Percentiles rank a stretch among this genome's conserved stretches.
These are phyloP conservation scores for Annulohypoxylon stygium DNA, from an alignment of 495 filamentous ascomycete genomes.

Conservation along the genomic window DNA sequence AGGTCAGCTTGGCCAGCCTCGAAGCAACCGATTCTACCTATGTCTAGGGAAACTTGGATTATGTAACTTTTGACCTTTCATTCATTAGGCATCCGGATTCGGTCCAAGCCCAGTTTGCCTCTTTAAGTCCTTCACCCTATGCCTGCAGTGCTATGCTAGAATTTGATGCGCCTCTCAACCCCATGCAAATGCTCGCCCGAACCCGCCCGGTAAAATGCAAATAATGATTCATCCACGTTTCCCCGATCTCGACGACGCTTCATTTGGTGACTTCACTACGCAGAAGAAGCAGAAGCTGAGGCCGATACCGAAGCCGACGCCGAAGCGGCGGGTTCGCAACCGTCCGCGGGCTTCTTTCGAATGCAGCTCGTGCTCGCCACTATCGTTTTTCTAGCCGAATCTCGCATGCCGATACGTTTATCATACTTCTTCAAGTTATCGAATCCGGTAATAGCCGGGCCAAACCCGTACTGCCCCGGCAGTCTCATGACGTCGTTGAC, in stretches of 20 bases:
- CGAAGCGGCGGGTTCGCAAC: background rate
- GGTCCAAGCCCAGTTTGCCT: background rate
- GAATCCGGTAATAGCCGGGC: slow-evolving; percentile 50
- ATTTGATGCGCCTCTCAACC: slow-evolving; percentile 3
- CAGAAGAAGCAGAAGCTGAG: background rate
- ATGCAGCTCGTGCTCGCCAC: background rate
- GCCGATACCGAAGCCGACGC: background rate
- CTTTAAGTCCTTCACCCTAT: background rate
- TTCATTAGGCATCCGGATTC: slow-evolving; percentile 2
- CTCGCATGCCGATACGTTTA: slow-evolving; percentile 62
- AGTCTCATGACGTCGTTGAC: slow-evolving; percentile 67
- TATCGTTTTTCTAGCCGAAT: slow-evolving; percentile 62
- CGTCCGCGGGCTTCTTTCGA: slow-evolving; percentile 12
- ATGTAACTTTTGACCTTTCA: slow-evolving; percentile 2
- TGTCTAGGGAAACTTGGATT: background rate
- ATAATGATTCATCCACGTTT: background rate
- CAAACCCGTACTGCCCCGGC: slow-evolving; percentile 42
- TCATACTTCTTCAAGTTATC: slow-evolving; percentile 68
- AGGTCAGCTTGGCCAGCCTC: background rate
- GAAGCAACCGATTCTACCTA: background rate
- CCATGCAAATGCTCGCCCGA: slow-evolving; percentile 23
- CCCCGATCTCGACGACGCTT: background rate
- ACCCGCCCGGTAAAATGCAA: background rate
- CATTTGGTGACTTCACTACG: background rate
- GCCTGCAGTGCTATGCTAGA: slow-evolving; percentile 26